Evolutionary conservation across 129 eudicot species (phyloP).

Genomic region (Escallonia rubra): DNA sequence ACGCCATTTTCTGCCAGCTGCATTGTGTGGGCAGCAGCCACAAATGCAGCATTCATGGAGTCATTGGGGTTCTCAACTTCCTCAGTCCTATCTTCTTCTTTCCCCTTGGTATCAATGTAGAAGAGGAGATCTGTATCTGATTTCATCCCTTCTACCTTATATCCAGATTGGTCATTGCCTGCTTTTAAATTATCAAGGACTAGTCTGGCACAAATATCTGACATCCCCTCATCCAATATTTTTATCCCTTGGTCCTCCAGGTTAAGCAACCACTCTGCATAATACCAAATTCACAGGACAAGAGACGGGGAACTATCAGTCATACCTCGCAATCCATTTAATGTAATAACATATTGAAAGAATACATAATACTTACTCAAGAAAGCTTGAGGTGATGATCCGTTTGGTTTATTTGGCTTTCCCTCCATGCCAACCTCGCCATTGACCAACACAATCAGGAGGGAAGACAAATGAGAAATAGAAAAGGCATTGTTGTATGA

Average conservation of each 20-base stretch:
- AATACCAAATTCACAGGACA: not conserved
- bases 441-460: constrained; percentile 38
- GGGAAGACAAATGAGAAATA: constrained; percentile 45
- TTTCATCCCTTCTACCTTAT: constrained; percentile 17
- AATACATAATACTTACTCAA: constrained; percentile 40
- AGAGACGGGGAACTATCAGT: too few relatives aligned
- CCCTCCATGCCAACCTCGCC: constrained; percentile 42
- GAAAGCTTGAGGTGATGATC: constrained; percentile 60
- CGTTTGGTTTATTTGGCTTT: constrained; percentile 40
- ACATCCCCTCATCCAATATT: constrained; percentile 43
- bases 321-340: too few relatives aligned
- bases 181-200: constrained; percentile 21
- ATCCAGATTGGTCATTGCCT: constrained; percentile 25
- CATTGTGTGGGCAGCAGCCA: constrained; percentile 59
- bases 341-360: too few relatives aligned
- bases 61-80: constrained; percentile 36
- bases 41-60: constrained; percentile 43
- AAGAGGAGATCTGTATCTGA: constrained; percentile 38
- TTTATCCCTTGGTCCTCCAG: constrained; percentile 56
- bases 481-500: constrained; percentile 58
- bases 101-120: constrained; percentile 62
- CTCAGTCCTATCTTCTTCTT: constrained; percentile 16
- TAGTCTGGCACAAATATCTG: constrained; percentile 36
- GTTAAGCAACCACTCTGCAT: constrained; percentile 60
- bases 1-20: constrained; percentile 30